Percentiles rank a stretch among this genome's conserved stretches.
These are phyloP conservation scores for Syncephalastrum contaminatum DNA, from an alignment of 371 early-diverging fungal species.

Conservation along the genomic window DNA sequence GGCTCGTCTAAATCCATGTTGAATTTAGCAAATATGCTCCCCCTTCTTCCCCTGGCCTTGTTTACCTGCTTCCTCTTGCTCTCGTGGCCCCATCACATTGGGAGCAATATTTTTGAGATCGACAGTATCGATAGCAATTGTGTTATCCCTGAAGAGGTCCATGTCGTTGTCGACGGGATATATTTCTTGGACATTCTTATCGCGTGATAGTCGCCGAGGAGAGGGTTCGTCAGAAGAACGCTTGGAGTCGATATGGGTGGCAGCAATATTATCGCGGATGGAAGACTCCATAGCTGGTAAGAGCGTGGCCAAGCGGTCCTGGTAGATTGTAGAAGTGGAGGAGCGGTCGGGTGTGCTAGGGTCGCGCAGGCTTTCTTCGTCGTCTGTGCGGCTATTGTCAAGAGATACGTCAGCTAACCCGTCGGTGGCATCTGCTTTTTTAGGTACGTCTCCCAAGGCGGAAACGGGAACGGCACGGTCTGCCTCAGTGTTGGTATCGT, in stretches of 20 bases:
- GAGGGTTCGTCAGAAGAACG: too few relatives aligned
- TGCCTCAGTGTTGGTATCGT: background rate
- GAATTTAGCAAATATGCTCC: background rate
- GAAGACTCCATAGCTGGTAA: constrained; percentile 18
- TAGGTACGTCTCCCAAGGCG: background rate
- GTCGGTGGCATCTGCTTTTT: constrained; percentile 3
- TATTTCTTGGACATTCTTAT: background rate
- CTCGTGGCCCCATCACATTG: constrained; percentile 43
- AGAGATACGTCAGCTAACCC: background rate
- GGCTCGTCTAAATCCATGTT: constrained; percentile 29
- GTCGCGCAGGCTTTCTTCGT: background rate
- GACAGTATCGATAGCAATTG: constrained; percentile 7
- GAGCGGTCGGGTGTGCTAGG: too few relatives aligned
- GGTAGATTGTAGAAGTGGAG: background rate
- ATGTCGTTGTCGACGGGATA: background rate
- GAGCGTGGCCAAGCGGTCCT: constrained; percentile 13
- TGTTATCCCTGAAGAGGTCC: constrained; percentile 7
- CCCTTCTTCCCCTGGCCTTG: background rate
- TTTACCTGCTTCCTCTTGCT: constrained; percentile 51
- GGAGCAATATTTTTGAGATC: constrained; percentile 21
- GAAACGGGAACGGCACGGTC: constrained; percentile 5
- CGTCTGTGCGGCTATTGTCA: background rate
- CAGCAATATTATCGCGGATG: constrained; percentile 10
- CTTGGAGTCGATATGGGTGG: too few relatives aligned
- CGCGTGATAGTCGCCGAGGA: too few relatives aligned